Base-by-base conservation (phyloP, 768 basidiomycete genomes). In the Leccinum broughii region DNA sequence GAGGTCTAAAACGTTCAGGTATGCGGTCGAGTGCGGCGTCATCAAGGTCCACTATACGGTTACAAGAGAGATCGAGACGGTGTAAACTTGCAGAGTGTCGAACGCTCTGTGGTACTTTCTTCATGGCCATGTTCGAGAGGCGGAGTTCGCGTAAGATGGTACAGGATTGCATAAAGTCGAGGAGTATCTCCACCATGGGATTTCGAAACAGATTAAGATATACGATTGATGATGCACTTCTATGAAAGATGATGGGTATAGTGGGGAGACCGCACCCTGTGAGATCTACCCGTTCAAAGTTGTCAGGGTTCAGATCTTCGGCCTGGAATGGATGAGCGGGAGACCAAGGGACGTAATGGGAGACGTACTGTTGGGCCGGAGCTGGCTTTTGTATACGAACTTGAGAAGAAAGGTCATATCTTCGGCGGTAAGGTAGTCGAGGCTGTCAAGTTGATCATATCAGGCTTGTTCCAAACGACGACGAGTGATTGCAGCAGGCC, bases 91-190 rank as follows among this genome's bases (percentile, higher is more conserved):
- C 71, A 48, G 89, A 88, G 66, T 92, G 85, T 58, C 87, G 87
- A 10, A 98, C 84, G 59, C 86, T 89, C 56, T 85, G 85, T 0
- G 97, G 97, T 0, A 98, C 89, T 63, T 90, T 88, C 75, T 96
- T 97, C 83, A 98, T 89, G 13, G 92, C 92, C 90, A 96, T 96
- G 64, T 92, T 86, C 10, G 89, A 88, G 44, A 99, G 78, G 8
- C 88, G 85, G 48, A 99, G 84, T 67, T 97, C 95, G 58, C 88
- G 87, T 9, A 99, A 83, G 6, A 80, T 83, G 1, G 84, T 84
- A 70, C 94, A 96, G 6, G 89, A 85, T 73, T 97, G 92, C 59
- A 97, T 89, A 71, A 99, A 99, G 75, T 98, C 97, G 54, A 93
- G 86, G 1, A 96, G 97, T 37, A 98, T 89, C 73, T 98, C 95